A percentile compares a stretch with the other conserved stretches of the same genome.
phyloP scores from a whole-genome alignment of 371 early-diverging fungal species.

The Basidiobolus meristosporus region DNA sequence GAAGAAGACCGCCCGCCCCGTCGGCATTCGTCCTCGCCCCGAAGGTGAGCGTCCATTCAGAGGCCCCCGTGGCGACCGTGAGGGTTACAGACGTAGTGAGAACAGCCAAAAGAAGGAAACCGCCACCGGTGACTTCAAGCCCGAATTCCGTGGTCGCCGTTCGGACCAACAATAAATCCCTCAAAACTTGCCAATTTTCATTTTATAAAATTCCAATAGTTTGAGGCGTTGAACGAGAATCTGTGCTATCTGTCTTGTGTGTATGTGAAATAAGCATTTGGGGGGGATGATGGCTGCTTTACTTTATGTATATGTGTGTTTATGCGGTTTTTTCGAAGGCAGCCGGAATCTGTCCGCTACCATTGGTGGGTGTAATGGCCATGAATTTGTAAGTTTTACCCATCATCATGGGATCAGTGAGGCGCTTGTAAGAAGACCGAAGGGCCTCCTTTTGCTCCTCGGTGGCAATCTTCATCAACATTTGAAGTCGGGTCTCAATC shows the following conservation, averaged over 20 bases:
- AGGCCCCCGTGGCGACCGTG: conserved; percentile 49
- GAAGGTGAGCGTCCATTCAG: conserved; percentile 28
- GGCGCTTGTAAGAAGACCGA: conserved; percentile 46
- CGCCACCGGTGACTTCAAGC: conserved; percentile 81
- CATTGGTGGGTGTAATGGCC: conserved; percentile 38
- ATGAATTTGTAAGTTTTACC: conserved; percentile 63
- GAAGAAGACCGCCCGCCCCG: conserved; percentile 68
- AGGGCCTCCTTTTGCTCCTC: conserved; percentile 27
- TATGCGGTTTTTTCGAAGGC: no score
- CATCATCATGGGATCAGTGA: conserved; percentile 53
- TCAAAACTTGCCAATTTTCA: no score
- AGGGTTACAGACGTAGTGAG: conserved; percentile 72
- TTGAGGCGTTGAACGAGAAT: no score
- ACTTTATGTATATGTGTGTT: no score
- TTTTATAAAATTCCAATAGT: no score
- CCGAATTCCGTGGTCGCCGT: conserved; percentile 85
- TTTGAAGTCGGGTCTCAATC: conserved; percentile 52
- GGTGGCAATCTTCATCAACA: conserved; percentile 37
- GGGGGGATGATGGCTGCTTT: no score
- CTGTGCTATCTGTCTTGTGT: no score
- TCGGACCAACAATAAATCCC: no score
- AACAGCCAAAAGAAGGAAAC: conserved; percentile 74
- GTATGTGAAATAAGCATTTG: no score
- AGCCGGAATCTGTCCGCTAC: no score
- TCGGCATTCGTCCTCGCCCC: conserved; percentile 30